Evolutionary conservation across 352 stramenopile species (phyloP).

Genomic region (Pelagophyceae sp.): DNA sequence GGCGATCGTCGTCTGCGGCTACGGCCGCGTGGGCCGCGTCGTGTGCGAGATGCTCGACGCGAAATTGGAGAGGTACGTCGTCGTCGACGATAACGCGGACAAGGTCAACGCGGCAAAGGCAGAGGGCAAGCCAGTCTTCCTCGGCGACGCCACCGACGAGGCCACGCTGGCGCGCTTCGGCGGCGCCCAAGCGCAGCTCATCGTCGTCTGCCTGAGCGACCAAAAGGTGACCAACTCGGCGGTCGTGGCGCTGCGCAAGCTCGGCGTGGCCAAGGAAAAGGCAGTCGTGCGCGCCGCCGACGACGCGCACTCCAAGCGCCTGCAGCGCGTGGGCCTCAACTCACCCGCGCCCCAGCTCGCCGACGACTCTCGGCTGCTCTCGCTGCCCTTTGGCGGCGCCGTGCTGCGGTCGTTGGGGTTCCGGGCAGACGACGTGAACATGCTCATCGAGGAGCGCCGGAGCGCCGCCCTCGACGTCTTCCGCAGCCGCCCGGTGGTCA

Average conservation of each 20-base stretch:
- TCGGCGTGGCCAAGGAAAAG: slow-evolving; percentile 29
- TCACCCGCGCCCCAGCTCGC: slow-evolving; percentile 35
- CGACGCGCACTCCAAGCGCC: slow-evolving; percentile 34
- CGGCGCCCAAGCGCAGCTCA: slow-evolving; percentile 33
- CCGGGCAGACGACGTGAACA: slow-evolving; percentile 36
- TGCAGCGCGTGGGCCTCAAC: slow-evolving; percentile 27
- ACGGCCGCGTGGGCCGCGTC: slow-evolving; percentile 63
- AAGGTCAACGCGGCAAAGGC: slow-evolving; percentile 36
- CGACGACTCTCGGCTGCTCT: slow-evolving; percentile 41
- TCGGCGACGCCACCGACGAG: slow-evolving; percentile 35
- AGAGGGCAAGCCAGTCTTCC: slow-evolving; percentile 31
- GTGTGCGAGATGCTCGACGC: slow-evolving; percentile 67
- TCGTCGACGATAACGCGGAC: slow-evolving; percentile 37
- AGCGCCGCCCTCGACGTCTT: background rate
- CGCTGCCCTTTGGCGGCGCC: slow-evolving; percentile 41
- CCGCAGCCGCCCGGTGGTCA: no score
- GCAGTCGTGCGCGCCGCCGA: slow-evolving; percentile 38
- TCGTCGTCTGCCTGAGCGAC: slow-evolving; percentile 36
- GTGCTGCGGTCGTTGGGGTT: slow-evolving; percentile 37
- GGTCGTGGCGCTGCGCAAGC: slow-evolving; percentile 31
- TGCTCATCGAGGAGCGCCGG: slow-evolving; percentile 40
- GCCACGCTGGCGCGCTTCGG: slow-evolving; percentile 38
- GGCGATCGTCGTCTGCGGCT: slow-evolving; percentile 70
- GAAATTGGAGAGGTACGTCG: slow-evolving; percentile 42
- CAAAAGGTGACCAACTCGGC: slow-evolving; percentile 34